phyloP scores from a whole-genome alignment of 2,329 filamentous ascomycete genomes.

The Cercospora sp. region DNA sequence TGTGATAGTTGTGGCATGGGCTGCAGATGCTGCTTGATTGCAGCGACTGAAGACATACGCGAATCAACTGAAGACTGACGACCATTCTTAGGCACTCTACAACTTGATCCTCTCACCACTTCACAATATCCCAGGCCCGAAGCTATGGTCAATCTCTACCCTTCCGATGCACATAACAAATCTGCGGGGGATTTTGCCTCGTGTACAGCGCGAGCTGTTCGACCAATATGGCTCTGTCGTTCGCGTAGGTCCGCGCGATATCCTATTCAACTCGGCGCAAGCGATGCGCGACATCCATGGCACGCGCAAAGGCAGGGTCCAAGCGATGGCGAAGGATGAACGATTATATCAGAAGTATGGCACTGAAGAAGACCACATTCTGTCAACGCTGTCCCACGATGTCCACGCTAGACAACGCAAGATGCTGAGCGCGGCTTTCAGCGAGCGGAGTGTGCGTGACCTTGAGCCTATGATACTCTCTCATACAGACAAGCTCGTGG shows the following conservation, averaged over 20 bases:
- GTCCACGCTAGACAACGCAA: background rate
- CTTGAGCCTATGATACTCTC: background rate
- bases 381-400: background rate
- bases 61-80: background rate
- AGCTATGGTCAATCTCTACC: conserved; percentile 22
- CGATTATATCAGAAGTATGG: background rate
- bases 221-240: conserved; percentile 34
- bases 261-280: conserved; percentile 41
- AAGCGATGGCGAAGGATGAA: background rate
- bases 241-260: conserved; percentile 33
- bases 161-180: conserved; percentile 19
- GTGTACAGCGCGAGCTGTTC: conserved; percentile 34
- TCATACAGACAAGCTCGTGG: background rate
- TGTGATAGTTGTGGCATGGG: background rate
- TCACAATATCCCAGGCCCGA: conserved; percentile 44
- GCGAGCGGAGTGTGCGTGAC: background rate
- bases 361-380: background rate
- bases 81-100: conserved; percentile 31
- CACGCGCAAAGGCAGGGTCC: background rate
- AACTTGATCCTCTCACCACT: conserved; percentile 47
- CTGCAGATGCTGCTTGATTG: background rate
- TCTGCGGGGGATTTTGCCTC: conserved; percentile 5
- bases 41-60: background rate
- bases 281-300: conserved; percentile 52
- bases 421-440: background rate